Percentiles rank a stretch among this genome's conserved stretches.
These are phyloP conservation scores for Yamadazyma philogaea DNA, from an alignment of 805 yeast genomes.

Conservation along the genomic window DNA sequence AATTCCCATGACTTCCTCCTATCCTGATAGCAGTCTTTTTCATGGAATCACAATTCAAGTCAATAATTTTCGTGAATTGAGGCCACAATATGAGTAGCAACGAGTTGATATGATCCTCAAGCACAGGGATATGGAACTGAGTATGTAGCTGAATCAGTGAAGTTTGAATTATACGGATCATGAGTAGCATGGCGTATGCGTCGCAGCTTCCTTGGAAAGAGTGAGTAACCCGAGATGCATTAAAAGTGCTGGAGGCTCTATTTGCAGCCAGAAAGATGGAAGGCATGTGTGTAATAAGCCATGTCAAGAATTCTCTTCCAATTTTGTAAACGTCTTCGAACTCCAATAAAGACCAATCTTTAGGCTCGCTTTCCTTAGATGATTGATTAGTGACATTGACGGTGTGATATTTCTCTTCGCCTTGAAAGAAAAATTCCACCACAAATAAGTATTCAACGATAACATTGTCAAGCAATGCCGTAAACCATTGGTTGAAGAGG, in stretches of 20 bases:
- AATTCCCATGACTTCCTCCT: slow-evolving; percentile 18
- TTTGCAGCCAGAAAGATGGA: slow-evolving; percentile 17
- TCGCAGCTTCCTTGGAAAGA: slow-evolving; percentile 53
- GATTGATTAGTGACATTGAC: slow-evolving; percentile 15
- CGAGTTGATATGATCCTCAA: slow-evolving; percentile 66
- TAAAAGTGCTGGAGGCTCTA: slow-evolving; percentile 40
- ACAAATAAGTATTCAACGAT: slow-evolving; percentile 74
- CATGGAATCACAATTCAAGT: slow-evolving; percentile 70
- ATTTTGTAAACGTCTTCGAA: slow-evolving; percentile 36
- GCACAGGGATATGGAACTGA: slow-evolving; percentile 60
- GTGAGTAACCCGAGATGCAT: slow-evolving; percentile 21
- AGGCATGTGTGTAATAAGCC: slow-evolving; percentile 43
- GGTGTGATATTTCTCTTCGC: slow-evolving; percentile 33
- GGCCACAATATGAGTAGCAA: slow-evolving; percentile 81
- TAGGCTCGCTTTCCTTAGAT: slow-evolving; percentile 6
- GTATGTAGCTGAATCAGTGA: slow-evolving; percentile 65
- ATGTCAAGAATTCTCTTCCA: slow-evolving; percentile 46
- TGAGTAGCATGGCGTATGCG: slow-evolving; percentile 71
- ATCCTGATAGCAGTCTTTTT: slow-evolving; percentile 34
- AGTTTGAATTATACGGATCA: slow-evolving; percentile 67
- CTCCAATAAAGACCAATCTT: slow-evolving; percentile 37
- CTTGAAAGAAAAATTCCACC: slow-evolving; percentile 62
- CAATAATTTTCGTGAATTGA: slow-evolving; percentile 70
- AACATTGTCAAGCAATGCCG: slow-evolving; percentile 73
- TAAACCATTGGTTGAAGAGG: slow-evolving; percentile 67